Evolutionary conservation across 129 eudicot species (phyloP), one percentile per base, ranked within the genome.

Genomic region (Pseudognaphalium luteoalbum): DNA sequence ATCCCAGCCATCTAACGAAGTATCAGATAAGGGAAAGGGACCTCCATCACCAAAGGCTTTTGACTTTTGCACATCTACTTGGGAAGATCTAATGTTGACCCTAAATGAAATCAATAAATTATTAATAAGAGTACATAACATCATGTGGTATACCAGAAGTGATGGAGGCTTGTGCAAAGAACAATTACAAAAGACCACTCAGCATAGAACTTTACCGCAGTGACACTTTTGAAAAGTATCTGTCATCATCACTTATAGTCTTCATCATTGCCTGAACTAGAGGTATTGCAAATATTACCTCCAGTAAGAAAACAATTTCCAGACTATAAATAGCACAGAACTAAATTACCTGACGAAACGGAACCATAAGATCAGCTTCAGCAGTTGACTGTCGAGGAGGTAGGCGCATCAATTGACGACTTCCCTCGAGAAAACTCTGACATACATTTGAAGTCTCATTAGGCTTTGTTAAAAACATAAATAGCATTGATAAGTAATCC

Each of bases 311-410:
- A 74, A 25, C 19, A 25, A 58, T 60, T 33, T 2, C 22, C 34
- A 44, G 28, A 73, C 7, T 12, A 73, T 14, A 60, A 15, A 60
- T 73, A 20, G 17, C 42, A 17, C 30, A 75, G 0, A 30, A 44
- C 32, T 39, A 72, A 77, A 85, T 80, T 84, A 91, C 98, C 83
- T 82, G 84, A 70, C 79, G 96, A 85, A 93, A 93, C 25, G 98
- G 98, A 66, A 94, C 96, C 96, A 88, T 88, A 54, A 94, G 97
- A 82, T 94, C 97, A 73, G 97, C 96, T 87, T 88, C 98, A 64
- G 98, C 97, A 39, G 96, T 87, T 81, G 97, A 88, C 61, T 88
- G 98, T 25, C 97, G 93, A 85, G 98, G 98, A 16, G 98, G 96
- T 81, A 94, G 81, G 42, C 89, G 93, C 98, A 94, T 94, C 74